Base-by-base conservation (phyloP, 192 early-diverging fungal species). In the Gamsiella multidivaricata region DNA sequence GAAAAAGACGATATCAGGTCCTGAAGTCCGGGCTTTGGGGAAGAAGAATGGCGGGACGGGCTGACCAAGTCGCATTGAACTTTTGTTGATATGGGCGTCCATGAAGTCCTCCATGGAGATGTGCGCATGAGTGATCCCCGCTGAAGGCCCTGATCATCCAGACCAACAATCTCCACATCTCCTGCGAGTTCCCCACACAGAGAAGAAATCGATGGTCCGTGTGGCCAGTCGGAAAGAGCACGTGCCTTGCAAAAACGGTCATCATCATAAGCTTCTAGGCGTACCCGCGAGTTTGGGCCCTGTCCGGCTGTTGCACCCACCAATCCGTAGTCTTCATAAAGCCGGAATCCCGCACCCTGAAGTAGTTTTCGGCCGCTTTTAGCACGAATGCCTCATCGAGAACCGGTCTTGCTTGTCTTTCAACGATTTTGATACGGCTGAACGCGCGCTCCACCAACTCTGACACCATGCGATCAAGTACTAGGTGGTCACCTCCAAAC, bases 211-310 rank as follows among this genome's bases (percentile, higher is more conserved):
- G n/a, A 15, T 3, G 41, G 53, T 43, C 32, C 20, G 32, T 33
- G 42, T 36, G 54, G 39, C 64, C 53, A 54, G 8, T 65, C 23
- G 1, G 64, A 66, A 17, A 66, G 20, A 12, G 20, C 37, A n/a
- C 10, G 51, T 5, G 25, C 23, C 41, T 45, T 56, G 64, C 14
- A 26, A 66, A 22, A 11, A 66, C 64, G 22, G 26, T 26, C 18
- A 46, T 54, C 53, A 66, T 66, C 64, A 56, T 52, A n/a, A 34
- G 54, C 11, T 56, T 26, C 64, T 42, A 47, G 53, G 53, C 64
- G 37, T 36, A 55, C 29, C 64, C 64, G 29, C 47, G 51, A 1
- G 23, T 36, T 37, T 42, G 51, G 18, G 62, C 34, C 17, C 10
- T 65, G 51, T 65, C 51, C 18, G 26, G 31, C 9, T 51, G 51